A percentile compares a stretch with the other conserved stretches of the same genome.
Evolutionary conservation across 2,329 filamentous ascomycete species (phyloP).

Genomic region (Xylaria arbuscula): DNA sequence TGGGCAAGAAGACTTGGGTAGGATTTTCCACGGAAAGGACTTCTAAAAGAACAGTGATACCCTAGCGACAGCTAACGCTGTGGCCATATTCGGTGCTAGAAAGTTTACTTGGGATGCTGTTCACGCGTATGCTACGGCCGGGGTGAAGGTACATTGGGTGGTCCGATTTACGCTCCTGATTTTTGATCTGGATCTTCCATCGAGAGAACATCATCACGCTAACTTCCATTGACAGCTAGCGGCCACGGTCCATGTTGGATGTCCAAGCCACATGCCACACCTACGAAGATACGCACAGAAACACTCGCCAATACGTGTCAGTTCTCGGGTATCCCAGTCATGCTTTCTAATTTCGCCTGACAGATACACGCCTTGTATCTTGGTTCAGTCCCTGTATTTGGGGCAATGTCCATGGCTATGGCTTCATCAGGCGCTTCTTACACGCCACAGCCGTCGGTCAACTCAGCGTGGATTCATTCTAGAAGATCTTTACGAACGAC

Average conservation of each 20-base stretch:
- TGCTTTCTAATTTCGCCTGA: background rate
- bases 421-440: conserved; percentile 63
- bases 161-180: conserved; percentile 58
- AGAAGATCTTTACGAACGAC: conserved; percentile 67
- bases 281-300: conserved; percentile 62
- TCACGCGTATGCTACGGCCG: conserved; percentile 65
- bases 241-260: conserved; percentile 68
- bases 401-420: conserved; percentile 72
- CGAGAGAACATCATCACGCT: background rate
- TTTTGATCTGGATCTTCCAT: background rate
- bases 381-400: conserved; percentile 83
- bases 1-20: conserved; percentile 62
- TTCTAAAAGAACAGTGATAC: conserved; percentile 54
- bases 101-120: conserved; percentile 74
- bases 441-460: conserved; percentile 69
- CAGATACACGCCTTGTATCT: conserved; percentile 71
- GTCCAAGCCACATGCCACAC: conserved; percentile 61
- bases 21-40: conserved; percentile 68
- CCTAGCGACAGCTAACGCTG: conserved; percentile 53
- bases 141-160: conserved; percentile 66
- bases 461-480: conserved; percentile 67
- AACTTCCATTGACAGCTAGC: conserved; percentile 47
- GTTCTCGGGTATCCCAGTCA: too few species aligned
- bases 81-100: conserved; percentile 67
- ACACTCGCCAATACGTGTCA: conserved; percentile 56